A percentile compares a stretch with the other conserved stretches of the same genome.
Conservation (phyloP, 2,329 filamentous ascomycete species). For the Niveomyces coronatus region DNA sequence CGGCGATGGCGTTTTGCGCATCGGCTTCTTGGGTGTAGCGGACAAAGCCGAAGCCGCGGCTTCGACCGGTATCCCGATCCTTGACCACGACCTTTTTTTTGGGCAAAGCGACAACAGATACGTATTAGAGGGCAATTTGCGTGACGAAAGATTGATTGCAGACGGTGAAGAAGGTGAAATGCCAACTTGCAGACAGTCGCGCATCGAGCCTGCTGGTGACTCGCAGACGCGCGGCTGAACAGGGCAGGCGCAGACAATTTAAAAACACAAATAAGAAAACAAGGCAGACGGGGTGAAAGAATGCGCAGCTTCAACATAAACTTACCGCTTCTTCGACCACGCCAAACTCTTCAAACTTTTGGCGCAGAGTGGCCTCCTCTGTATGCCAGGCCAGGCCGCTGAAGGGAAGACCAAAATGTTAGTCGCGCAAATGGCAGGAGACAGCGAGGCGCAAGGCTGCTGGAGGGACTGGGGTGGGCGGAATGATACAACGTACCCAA, state of each 20-base stretch:
- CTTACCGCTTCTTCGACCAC: slow-evolving; percentile 89
- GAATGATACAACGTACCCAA: slow-evolving; percentile 67
- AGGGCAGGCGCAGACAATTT: too few relatives aligned
- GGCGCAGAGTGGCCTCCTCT: slow-evolving; percentile 73
- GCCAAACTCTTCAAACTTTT: slow-evolving; percentile 90
- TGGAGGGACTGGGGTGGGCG: not conserved
- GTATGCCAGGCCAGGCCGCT: slow-evolving; percentile 99
- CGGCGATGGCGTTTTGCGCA: slow-evolving; percentile 63
- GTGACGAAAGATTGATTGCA: not conserved
- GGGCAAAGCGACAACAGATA: slow-evolving; percentile 1
- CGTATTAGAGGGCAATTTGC: slow-evolving; percentile 9
- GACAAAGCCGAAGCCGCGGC: slow-evolving; percentile 95
- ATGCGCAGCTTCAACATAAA: slow-evolving; percentile 20
- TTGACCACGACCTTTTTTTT: slow-evolving; percentile 73
- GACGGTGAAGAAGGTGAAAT: not conserved
- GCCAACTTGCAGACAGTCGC: not conserved
- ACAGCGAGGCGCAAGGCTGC: slow-evolving; percentile 1
- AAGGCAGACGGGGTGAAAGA: slow-evolving; percentile 9
- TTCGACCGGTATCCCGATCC: slow-evolving; percentile 91
- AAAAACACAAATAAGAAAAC: too few relatives aligned
- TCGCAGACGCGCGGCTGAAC: not conserved
- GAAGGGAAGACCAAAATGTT: slow-evolving; percentile 9
- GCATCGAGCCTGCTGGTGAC: not conserved
- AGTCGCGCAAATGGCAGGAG: not conserved
- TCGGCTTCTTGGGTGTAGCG: slow-evolving; percentile 70